Base-by-base conservation (phyloP, 768 basidiomycete species). In the Amyloporia xantha region DNA sequence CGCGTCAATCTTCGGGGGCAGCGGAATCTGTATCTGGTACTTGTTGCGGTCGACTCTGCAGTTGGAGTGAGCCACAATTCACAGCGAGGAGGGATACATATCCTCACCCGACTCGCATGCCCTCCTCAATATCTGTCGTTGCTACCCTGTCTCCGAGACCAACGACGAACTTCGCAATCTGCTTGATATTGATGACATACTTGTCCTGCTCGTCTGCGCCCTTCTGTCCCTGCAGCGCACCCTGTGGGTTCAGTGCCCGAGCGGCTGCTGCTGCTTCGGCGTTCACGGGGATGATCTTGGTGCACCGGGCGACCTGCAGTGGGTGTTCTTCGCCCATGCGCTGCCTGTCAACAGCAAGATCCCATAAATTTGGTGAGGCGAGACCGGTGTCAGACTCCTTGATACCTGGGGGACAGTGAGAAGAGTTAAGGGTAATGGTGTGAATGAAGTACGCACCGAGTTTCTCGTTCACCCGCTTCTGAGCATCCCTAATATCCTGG, bases 111-210 rank as follows among this genome's bases (percentile, higher is more conserved):
- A 99, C 96, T 47, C 96, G 86, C 96, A 99, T 99, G n/a, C 96
- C 96, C 73, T 99, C 96, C 66, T 99, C 96, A 46, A 99, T 93
- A 71, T 99, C 96, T 2, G 95, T 96, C 10, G 93, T 90, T 20
- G 96, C 91, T 1, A 99, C 93, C 36, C 92, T 85, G 57, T 99
- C 96, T 17, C 93, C 94, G 4, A 99, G 71, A 17, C 93, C 96
- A 37, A 99, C 96, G 9, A 99, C 96, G 63, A 97, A 98, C 70
- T 99, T 99, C 7, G 96, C 96, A 62, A 98, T 96, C 71, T 99
- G 96, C 67, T 97, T 96, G 69, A 99, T 94, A 65, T 95, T 96
- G 68, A 99, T 98, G 60, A 99, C 91, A 68, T 99, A 98, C 70
- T 97, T 94, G 71, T 98, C 95, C 61, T 95, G 92, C 65, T 98